Base-by-base conservation (phyloP, 331 rosid genomes). In the Phaseolus coccineus region DNA sequence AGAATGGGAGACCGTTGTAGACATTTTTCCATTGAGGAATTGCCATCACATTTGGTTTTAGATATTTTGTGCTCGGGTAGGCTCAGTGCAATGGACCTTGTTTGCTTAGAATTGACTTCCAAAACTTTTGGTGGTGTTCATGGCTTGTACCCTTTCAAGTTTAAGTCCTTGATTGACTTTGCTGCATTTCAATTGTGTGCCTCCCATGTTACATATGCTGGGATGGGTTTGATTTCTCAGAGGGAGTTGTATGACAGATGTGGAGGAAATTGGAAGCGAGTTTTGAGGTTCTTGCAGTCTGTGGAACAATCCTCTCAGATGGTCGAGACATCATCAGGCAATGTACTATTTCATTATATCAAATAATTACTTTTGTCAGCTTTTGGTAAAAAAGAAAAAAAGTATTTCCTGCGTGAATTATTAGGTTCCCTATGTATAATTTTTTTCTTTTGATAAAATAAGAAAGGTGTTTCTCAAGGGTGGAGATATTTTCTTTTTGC, bases 301-400 rank as follows among this genome's bases (percentile, higher is more conserved):
- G 92, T 91, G 88, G 98, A 87, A 78, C 93, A 91, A 74, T 89
- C 97, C 12, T 88, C 91, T 70, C 87, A 79, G 80, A 77, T 84
- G 77, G 93, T 93, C 5, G 89, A 91, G 92, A 94, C 98, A 71
- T 87, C 97, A 70, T 85, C 94, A 91, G 97, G 97, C 90, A 92
- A 91, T 89, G 98, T 94, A 92, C 87, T 88, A 85, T 84, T 87
- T 94, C 83, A 56, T 87, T 71, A 58, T 74, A 24, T 66, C 24
- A 66, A 70, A 31, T 25, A 19, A 44, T 72, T 55, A 22, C 33
- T 70, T 78, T 7, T 82, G 14, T 84, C 69, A 40, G 68, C 73
- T 62, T 71, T 69, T 62, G 50, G 37, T 14, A 15, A 14, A 57
- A 7, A 39, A 37, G 10, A 73, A 46, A 24, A 13, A 22, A 11